A percentile compares a stretch with the other conserved stretches of the same genome.
These are phyloP conservation scores for Penicillium robsamsonii DNA, from an alignment of 495 filamentous ascomycete genomes.

Conservation along the genomic window DNA sequence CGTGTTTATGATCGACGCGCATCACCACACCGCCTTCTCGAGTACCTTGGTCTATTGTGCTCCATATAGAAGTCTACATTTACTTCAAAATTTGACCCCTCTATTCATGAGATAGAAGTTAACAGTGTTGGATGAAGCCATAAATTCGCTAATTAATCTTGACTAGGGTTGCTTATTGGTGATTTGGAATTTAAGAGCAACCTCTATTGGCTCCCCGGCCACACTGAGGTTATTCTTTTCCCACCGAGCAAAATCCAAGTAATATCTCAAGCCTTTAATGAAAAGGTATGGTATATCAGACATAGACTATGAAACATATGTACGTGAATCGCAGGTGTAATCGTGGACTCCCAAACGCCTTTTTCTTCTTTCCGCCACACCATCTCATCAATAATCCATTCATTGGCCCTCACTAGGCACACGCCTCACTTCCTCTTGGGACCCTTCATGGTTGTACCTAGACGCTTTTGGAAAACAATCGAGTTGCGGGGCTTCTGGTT, in stretches of 20 bases:
- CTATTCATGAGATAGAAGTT: neutral
- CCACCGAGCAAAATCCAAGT: neutral
- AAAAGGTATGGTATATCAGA: conserved; percentile 8
- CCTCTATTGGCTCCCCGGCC: neutral
- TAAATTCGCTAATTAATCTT: neutral
- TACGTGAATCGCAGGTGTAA: conserved; percentile 10
- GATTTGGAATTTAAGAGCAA: neutral
- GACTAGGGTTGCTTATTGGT: neutral
- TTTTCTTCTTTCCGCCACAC: conserved; percentile 7
- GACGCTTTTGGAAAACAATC: conserved; percentile 41
- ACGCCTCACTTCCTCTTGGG: conserved; percentile 34
- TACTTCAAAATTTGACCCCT: neutral
- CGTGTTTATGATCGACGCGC: conserved; percentile 11
- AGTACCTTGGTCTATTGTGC: neutral
- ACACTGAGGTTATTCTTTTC: neutral
- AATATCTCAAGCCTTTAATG: neutral
- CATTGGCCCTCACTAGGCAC: neutral
- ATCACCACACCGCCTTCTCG: conserved; percentile 12
- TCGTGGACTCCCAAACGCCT: conserved; percentile 14
- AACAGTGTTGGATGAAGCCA: neutral
- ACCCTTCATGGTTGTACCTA: conserved; percentile 29
- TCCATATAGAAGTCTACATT: neutral
- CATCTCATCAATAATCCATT: conserved; percentile 34
- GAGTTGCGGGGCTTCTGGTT: conserved; percentile 41
- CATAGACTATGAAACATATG: conserved; percentile 11